Conservation (phyloP, 805 yeast genomes). For the Novakomyces olei region DNA sequence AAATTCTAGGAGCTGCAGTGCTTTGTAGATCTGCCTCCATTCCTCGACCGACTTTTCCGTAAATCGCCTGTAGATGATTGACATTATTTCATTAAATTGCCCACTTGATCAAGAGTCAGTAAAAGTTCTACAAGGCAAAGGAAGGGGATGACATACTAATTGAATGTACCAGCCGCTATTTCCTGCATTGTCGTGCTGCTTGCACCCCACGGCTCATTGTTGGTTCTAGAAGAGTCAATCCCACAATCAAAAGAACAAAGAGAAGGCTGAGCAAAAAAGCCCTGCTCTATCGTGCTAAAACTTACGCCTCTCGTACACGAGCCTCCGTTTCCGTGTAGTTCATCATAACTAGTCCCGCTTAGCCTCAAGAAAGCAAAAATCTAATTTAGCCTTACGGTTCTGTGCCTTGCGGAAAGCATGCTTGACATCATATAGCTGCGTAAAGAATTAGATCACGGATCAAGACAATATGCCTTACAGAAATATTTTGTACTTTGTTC, state of each 20-base stretch:
- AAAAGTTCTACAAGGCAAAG: constrained; percentile 1
- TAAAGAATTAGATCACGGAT: too few relatives aligned
- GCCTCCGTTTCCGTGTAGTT: constrained; percentile 94
- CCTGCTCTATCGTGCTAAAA: too few relatives aligned
- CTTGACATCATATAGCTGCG: constrained; percentile 86
- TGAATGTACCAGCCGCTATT: constrained; percentile 85
- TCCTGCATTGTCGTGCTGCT: constrained; percentile 79
- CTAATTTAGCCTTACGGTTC: constrained; percentile 28
- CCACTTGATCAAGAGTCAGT: constrained; percentile 8
- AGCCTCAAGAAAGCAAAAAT: constrained; percentile 5
- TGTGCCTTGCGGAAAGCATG: constrained; percentile 95
- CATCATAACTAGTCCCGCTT: constrained; percentile 34
- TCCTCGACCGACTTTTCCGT: constrained; percentile 90
- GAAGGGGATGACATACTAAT: constrained; percentile 17
- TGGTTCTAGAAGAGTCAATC: constrained; percentile 27
- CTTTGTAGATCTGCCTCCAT: constrained; percentile 92
- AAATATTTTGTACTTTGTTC: too few relatives aligned
- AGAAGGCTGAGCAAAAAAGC: not conserved
- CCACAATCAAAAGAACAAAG: not conserved
- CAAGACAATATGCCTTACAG: too few relatives aligned
- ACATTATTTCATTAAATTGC: constrained; percentile 25
- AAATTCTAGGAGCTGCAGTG: constrained; percentile 78
- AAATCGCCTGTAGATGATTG: constrained; percentile 44
- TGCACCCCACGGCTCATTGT: constrained; percentile 99
- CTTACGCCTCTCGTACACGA: constrained; percentile 29